Conservation (phyloP, 2,329 filamentous ascomycete genomes). For the Seiridium unicorne region DNA sequence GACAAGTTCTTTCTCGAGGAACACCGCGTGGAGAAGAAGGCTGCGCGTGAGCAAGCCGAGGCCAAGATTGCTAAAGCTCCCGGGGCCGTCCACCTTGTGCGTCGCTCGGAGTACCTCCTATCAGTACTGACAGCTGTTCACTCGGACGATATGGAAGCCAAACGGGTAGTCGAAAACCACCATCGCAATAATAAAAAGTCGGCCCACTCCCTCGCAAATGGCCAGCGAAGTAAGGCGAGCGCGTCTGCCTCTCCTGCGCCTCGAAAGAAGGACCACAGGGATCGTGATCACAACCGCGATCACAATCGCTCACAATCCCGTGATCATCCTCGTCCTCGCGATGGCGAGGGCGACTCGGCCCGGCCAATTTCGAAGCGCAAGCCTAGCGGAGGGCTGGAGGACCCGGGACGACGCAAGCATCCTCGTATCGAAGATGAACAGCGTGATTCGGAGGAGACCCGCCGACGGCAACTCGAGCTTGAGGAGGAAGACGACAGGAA, state of each 20-base stretch:
- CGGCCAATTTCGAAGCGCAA: conserved; percentile 61
- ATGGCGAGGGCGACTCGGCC: conserved; percentile 50
- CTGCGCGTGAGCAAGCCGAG: conserved; percentile 77
- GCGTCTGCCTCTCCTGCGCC: conserved; percentile 65
- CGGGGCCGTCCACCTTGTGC: conserved; percentile 94
- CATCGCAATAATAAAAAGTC: conserved; percentile 91
- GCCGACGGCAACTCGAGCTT: conserved; percentile 26
- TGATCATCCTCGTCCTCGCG: conserved; percentile 50
- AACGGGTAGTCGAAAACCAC: conserved; percentile 84
- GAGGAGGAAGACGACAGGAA: conserved; percentile 39
- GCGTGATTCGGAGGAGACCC: conserved; percentile 51
- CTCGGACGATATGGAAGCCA: conserved; percentile 71
- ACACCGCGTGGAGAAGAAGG: conserved; percentile 96
- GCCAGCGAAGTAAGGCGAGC: conserved; percentile 59
- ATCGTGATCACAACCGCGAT: conserved; percentile 37
- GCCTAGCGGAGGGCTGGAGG: conserved; percentile 52
- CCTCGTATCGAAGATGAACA: conserved; percentile 52
- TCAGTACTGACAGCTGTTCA: conserved; percentile 91
- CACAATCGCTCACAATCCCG: conserved; percentile 33
- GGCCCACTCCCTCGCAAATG: conserved; percentile 48
- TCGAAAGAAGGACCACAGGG: conserved; percentile 46
- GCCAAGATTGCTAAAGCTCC: conserved; percentile 86
- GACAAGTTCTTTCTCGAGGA: conserved; percentile 98
- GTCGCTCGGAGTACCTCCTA: conserved; percentile 89
- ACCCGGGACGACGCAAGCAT: conserved; percentile 46